phyloP scores from a whole-genome alignment of 2,329 filamentous ascomycete genomes.

The Tolypocladium tropicale region DNA sequence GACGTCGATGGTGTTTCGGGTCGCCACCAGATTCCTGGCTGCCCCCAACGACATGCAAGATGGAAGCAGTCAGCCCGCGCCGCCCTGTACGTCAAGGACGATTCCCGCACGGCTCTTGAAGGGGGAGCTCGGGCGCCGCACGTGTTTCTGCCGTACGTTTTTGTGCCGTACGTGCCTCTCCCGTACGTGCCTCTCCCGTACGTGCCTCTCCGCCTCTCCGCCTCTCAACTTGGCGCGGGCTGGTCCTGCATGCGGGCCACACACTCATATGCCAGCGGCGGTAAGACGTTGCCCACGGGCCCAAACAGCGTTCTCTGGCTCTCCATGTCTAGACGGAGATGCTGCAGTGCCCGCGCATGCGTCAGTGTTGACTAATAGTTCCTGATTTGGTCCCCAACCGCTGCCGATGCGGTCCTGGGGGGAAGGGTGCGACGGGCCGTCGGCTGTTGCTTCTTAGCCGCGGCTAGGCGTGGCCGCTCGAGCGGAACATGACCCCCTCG shows the following conservation, averaged over 20 bases:
- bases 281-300: not conserved
- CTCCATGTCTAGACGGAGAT: not conserved
- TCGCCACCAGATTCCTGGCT: not conserved
- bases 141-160: no score
- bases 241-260: not conserved
- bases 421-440: not conserved
- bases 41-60: not conserved
- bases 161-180: not conserved
- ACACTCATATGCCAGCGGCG: not conserved
- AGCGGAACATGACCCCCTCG: not conserved
- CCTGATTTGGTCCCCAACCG: not conserved
- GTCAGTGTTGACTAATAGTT: not conserved
- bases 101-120: not conserved
- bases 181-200: not conserved
- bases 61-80: not conserved
- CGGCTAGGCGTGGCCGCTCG: not conserved
- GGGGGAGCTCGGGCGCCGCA: not conserved
- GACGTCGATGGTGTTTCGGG: not conserved
- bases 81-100: not conserved
- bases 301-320: not conserved
- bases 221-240: not conserved
- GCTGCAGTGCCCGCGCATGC: not conserved
- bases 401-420: not conserved
- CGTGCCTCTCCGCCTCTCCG: not conserved
- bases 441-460: not conserved